These are phyloP conservation scores for Prunella vulgaris DNA, from an alignment of 257 asterid species.

Conservation along the genomic window DNA sequence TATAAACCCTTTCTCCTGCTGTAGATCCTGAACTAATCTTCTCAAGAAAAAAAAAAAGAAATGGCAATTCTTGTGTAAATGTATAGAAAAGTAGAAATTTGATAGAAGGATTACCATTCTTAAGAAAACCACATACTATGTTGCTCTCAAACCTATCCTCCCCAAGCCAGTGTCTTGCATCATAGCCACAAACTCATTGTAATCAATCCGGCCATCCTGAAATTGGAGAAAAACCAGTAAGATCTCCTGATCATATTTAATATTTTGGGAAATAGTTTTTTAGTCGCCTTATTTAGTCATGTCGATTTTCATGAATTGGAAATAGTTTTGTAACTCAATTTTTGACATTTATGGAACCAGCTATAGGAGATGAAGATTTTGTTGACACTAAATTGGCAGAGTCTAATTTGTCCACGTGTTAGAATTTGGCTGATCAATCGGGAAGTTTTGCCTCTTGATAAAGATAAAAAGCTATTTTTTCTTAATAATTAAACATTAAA, in stretches of 20 bases:
- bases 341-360: too few species aligned
- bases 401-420: too few species aligned
- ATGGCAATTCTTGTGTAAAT: background rate
- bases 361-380: too few species aligned
- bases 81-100: background rate
- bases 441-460: too few species aligned
- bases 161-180: slow-evolving; percentile 68
- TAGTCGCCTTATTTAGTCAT: too few species aligned
- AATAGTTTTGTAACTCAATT: too few species aligned
- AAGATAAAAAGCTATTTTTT: too few species aligned
- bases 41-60: background rate
- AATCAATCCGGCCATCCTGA: slow-evolving; percentile 79
- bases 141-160: slow-evolving; percentile 13
- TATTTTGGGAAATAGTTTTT: too few species aligned
- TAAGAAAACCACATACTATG: background rate
- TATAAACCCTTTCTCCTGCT: background rate
- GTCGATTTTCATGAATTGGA: too few species aligned
- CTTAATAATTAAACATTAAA: background rate
- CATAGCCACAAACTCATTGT: slow-evolving; percentile 74
- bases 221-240: background rate
- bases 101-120: slow-evolving; percentile 1
- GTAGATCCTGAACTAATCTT: slow-evolving; percentile 23
- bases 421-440: too few species aligned
- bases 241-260: background rate
- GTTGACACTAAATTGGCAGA: too few species aligned